Evolutionary conservation across 108 stramenopile species (phyloP).

Genomic region (Cyclotella cryptica): DNA sequence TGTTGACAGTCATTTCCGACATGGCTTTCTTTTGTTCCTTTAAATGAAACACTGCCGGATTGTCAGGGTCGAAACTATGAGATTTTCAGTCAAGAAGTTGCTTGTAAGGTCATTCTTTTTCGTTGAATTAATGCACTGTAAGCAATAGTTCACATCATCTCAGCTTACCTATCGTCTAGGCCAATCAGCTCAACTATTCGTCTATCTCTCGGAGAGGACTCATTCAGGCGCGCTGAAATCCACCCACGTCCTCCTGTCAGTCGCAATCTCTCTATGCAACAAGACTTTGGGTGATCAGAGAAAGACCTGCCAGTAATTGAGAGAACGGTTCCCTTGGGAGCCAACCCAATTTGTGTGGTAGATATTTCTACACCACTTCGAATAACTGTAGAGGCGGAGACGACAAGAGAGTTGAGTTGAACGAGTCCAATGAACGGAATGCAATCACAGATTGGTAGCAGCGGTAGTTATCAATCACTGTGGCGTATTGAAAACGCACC

Average conservation of each 20-base stretch:
- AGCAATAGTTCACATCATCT: slow-evolving; percentile 49
- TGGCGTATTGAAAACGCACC: neutral
- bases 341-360: slow-evolving; percentile 60
- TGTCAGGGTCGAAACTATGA: slow-evolving; percentile 63
- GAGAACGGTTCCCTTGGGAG: slow-evolving; percentile 57
- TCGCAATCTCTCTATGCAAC: slow-evolving; percentile 84
- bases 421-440: too few species aligned
- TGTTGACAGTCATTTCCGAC: slow-evolving; percentile 17
- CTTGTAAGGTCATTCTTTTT: too few species aligned
- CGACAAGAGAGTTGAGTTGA: neutral
- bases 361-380: slow-evolving; percentile 81
- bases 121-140: slow-evolving; percentile 38
- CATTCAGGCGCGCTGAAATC: slow-evolving; percentile 72
- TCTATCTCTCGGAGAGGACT: slow-evolving; percentile 45
- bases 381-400: slow-evolving; percentile 61
- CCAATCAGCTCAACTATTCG: neutral
- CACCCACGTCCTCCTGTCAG: slow-evolving; percentile 87
- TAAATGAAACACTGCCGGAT: slow-evolving; percentile 69
- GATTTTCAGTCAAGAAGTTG: slow-evolving; percentile 29
- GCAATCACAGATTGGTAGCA: too few species aligned
- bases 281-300: slow-evolving; percentile 75
- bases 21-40: slow-evolving; percentile 28
- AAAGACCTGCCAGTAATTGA: slow-evolving; percentile 72
- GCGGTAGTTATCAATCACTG: too few species aligned
- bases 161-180: neutral